Conservation (phyloP, 2,329 filamentous ascomycete genomes). For the Thielaviopsis euricoi region DNA sequence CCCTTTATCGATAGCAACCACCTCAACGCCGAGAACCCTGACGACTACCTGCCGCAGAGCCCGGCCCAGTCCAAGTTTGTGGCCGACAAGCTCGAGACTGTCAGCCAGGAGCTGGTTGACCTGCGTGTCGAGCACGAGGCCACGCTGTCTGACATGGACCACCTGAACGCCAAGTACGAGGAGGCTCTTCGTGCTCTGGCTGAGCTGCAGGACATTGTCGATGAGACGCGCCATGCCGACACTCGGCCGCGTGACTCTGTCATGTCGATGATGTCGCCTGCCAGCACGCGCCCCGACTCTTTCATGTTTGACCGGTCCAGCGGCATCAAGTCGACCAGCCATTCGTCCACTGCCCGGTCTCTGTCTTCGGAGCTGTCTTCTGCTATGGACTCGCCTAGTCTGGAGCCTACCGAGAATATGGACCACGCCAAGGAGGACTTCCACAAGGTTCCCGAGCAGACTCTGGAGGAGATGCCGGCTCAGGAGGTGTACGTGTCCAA, state of each 20-base stretch:
- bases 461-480: not conserved
- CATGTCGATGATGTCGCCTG: constrained; percentile 34
- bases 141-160: constrained; percentile 64
- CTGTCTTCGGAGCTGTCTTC: constrained; percentile 89
- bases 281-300: constrained; percentile 48
- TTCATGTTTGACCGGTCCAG: constrained; percentile 71
- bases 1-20: not conserved
- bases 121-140: constrained; percentile 80
- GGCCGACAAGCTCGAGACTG: constrained; percentile 78
- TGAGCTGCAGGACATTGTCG: constrained; percentile 69
- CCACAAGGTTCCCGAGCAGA: constrained; percentile 3
- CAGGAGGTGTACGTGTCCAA: not conserved
- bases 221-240: constrained; percentile 55
- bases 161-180: constrained; percentile 77
- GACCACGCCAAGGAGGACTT: constrained; percentile 25
- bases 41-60: constrained; percentile 40
- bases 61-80: constrained; percentile 73
- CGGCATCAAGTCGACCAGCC: constrained; percentile 49
- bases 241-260: constrained; percentile 37
- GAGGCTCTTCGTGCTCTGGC: constrained; percentile 68
- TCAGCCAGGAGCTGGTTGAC: constrained; percentile 82
- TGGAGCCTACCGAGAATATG: constrained; percentile 31
- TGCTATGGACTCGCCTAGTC: constrained; percentile 58
- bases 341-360: constrained; percentile 64
- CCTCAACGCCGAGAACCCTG: constrained; percentile 6